Evolutionary conservation across 306 rosid species (phyloP), one percentile per base, ranked within the genome.

Genomic region (Acacia acuminata): DNA sequence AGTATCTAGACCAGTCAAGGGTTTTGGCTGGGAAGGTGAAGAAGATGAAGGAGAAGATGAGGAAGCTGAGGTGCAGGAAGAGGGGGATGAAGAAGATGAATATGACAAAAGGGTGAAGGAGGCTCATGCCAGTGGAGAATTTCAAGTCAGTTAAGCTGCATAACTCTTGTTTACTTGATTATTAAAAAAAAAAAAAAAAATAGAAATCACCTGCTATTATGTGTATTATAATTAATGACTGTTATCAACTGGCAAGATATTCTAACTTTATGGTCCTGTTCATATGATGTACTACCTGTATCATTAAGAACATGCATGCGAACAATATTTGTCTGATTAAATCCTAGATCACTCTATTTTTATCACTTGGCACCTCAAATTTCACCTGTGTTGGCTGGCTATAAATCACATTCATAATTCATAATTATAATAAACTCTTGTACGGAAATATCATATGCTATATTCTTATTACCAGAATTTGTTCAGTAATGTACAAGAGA

Each of bases 61-160:
- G 3, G 89, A 53, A 5, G 88, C 76, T 32, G 81, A 71, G 16
- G 80, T 63, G 38, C 89, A 87, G 79, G 91, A 76, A 22, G 93
- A 86, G 60, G 92, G 84, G 47, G 86, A 85, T 19, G 92, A 86
- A 12, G 93, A 91, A 81, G 93, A 89, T 8, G 95, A 91, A 85
- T 91, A 91, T 36, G 95, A 89, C 82, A 89, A 86, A 79, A 85
- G 90, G 83, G 95, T 88, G 72, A 91, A 85, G 79, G 93, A 91
- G 88, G 93, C 85, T 81, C 93, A 86, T 81, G 93, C 91, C 56
- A 91, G 95, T 86, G 93, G 95, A 73, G 93, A 89, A 87, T 91
- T 89, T 71, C 87, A 85, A 36, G 76, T 85, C 71, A 91, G 81
- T 82, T 91, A 83, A 89, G 77, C 77, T 63, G 77, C 56, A 66